Conservation (phyloP, 2,329 filamentous ascomycete species). For the Neonectria punicea region DNA sequence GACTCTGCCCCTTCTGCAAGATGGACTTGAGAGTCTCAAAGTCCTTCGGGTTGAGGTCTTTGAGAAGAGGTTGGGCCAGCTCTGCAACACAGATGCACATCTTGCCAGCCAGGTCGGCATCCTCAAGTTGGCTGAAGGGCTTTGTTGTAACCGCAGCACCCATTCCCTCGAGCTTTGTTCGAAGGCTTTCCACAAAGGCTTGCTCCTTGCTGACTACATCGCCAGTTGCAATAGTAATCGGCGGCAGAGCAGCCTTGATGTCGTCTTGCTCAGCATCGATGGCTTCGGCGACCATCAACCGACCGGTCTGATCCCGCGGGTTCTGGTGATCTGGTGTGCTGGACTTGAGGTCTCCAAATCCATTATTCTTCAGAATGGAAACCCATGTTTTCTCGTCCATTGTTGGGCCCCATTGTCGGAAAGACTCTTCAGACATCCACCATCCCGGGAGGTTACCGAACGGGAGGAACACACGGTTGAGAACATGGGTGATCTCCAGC, state of each 20-base stretch:
- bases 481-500: background rate
- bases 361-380: background rate
- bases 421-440: slow-evolving; percentile 17
- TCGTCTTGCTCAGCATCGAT: background rate
- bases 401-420: slow-evolving; percentile 6
- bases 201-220: background rate
- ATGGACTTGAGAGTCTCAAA: slow-evolving; percentile 19
- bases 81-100: slow-evolving; percentile 3
- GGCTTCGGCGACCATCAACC: background rate
- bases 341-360: slow-evolving; percentile 5
- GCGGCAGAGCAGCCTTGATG: background rate
- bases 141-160: background rate
- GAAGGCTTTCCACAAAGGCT: background rate
- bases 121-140: background rate
- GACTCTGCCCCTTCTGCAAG: background rate
- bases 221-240: background rate
- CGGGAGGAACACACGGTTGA: slow-evolving; percentile 4
- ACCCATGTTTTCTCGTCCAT: slow-evolving; percentile 12
- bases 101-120: background rate
- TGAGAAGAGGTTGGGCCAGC: background rate
- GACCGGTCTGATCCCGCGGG: background rate
- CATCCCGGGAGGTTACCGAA: slow-evolving; percentile 18
- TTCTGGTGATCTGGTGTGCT: background rate
- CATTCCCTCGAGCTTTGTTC: background rate
- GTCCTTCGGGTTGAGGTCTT: slow-evolving; percentile 2